These are phyloP conservation scores for Ophiostoma populinum DNA, from an alignment of 2,329 filamentous ascomycete genomes.

Conservation along the genomic window DNA sequence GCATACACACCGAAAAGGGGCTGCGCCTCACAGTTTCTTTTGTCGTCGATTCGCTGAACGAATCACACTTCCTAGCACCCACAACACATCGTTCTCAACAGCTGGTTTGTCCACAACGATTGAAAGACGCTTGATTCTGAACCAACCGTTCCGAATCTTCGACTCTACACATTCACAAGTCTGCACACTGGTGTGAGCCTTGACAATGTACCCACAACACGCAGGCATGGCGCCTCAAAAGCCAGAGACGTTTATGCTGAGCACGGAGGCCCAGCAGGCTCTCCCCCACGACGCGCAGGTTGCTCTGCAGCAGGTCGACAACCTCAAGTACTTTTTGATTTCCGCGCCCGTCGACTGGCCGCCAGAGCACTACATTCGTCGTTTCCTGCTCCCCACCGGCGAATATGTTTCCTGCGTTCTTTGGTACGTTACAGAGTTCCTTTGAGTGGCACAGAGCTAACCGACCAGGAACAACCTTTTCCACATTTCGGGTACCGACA, in stretches of 20 bases:
- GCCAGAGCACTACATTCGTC: slow-evolving; percentile 86
- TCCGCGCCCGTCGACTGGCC: slow-evolving; percentile 97
- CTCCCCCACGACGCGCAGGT: slow-evolving; percentile 40
- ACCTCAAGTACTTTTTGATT: slow-evolving; percentile 98
- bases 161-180: slow-evolving; percentile 2
- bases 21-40: slow-evolving; percentile 9
- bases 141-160: not conserved
- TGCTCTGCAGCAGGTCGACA: slow-evolving; percentile 58
- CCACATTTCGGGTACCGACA: slow-evolving; percentile 97
- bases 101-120: slow-evolving; percentile 9
- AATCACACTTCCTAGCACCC: not conserved
- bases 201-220: slow-evolving; percentile 64
- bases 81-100: slow-evolving; percentile 2
- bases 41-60: slow-evolving; percentile 5
- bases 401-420: slow-evolving; percentile 98
- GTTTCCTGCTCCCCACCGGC: slow-evolving; percentile 88
- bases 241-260: slow-evolving; percentile 97
- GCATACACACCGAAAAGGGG: slow-evolving; percentile 7
- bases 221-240: slow-evolving; percentile 85
- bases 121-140: slow-evolving; percentile 2
- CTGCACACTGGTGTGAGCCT: too few species aligned
- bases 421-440: slow-evolving; percentile 27
- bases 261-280: slow-evolving; percentile 89
- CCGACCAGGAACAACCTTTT: slow-evolving; percentile 70
- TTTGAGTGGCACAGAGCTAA: too few species aligned